Evolutionary conservation across 1,139 yeast genomes (phyloP), one percentile per base, ranked within the genome.

Genomic region (Meyerozyma elateridarum): DNA sequence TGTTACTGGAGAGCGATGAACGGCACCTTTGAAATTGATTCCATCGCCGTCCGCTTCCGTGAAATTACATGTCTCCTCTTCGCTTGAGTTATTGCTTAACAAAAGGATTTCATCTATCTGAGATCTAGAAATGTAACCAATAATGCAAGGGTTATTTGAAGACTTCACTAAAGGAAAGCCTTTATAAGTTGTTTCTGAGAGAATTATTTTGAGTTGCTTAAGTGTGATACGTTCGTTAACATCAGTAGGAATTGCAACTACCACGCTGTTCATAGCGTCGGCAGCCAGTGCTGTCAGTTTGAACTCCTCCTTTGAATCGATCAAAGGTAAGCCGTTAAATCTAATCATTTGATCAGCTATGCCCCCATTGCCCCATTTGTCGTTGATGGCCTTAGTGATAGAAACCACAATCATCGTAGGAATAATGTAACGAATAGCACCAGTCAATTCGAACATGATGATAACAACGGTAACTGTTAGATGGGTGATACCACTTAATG

Each of bases 401-500:
- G 95, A 91, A 1, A 93, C 95, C 0, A 87, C 95, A 32, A 93
- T 83, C 98, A 91, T 91, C 0, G 95, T 87, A 1, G 97, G 98
- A 18, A 91, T 71, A 32, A 91, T 85, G 51, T 85, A 89, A 31
- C 85, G 76, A 32, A 88, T 66, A 1, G 96, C 97, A 15, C 97
- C 97, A 0, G 97, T 91, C 33, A 91, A 65, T 56, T 93, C 99
- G 60, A 91, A 88, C 91, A 93, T 84, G 28, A 93, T 83, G 6
- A 93, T 91, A 1, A 88, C 98, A 8, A 91, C 95, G 0, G 97
- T 81, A 3, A 91, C 84, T 0, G 96, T 88, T 41, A 93, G 63
- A 45, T 91, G 85, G 0, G 98, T 91, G 14, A 88, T 87, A 4
- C 98, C 98, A 52, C 95, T 81, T 30, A 93, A 66, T 0, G 96